These are phyloP conservation scores for Atkinsonella hypoxylon DNA, from an alignment of 2,329 filamentous ascomycete species.

Conservation along the genomic window DNA sequence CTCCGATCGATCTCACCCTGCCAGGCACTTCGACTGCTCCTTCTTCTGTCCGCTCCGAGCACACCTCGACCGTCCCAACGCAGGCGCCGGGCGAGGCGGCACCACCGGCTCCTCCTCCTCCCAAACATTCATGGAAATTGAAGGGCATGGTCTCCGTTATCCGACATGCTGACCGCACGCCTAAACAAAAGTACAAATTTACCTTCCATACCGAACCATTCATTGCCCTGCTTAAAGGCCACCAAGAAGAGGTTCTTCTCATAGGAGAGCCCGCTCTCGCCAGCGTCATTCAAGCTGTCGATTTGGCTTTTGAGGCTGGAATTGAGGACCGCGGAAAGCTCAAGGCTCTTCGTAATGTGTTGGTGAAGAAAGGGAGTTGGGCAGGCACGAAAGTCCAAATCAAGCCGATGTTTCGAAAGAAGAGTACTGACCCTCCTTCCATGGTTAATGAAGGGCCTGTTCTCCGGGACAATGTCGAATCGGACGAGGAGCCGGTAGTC, in stretches of 20 bases:
- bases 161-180: constrained; percentile 89
- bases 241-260: constrained; percentile 90
- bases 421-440: constrained; percentile 51
- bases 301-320: constrained; percentile 63
- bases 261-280: constrained; percentile 82
- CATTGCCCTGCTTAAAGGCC: constrained; percentile 84
- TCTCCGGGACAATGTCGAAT: constrained; percentile 18
- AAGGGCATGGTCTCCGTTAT: constrained; percentile 97
- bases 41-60: constrained; percentile 24
- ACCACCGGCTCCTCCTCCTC: constrained; percentile 48
- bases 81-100: constrained; percentile 24
- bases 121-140: constrained; percentile 93
- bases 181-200: constrained; percentile 99
- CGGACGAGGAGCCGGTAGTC: constrained; percentile 9
- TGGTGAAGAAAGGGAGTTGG: constrained; percentile 88
- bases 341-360: constrained; percentile 69
- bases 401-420: constrained; percentile 96
- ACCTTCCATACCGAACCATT: constrained; percentile 97
- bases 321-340: constrained; percentile 81
- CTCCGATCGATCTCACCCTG: constrained; percentile 18
- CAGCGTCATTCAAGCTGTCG: constrained; percentile 82
- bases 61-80: constrained; percentile 12
- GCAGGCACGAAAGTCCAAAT: constrained; percentile 97
- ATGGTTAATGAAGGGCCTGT: constrained; percentile 23
- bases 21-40: constrained; percentile 21